These are phyloP conservation scores for Candida suzukii DNA, from an alignment of 805 yeast genomes.

Conservation along the genomic window DNA sequence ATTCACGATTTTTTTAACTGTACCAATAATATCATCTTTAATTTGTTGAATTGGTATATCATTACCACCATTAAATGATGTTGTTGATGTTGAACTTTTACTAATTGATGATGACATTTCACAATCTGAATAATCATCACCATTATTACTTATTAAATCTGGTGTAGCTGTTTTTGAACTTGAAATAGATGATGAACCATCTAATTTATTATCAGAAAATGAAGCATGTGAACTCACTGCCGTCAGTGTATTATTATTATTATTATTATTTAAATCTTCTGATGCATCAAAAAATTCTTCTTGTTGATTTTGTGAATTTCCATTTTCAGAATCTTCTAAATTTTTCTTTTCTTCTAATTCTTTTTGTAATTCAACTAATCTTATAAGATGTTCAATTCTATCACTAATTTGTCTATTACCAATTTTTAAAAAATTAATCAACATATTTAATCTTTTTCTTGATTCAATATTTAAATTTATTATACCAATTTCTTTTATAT, in stretches of 20 bases:
- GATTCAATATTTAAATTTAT: constrained; percentile 49
- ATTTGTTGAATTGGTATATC: constrained; percentile 35
- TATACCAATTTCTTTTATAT: constrained; percentile 26
- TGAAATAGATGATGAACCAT: constrained; percentile 2
- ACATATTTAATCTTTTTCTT: constrained; percentile 65
- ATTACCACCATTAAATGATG: too few species aligned
- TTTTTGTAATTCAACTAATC: constrained; percentile 20
- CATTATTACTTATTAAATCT: not conserved
- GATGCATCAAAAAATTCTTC: constrained; percentile 7
- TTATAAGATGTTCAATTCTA: constrained; percentile 50
- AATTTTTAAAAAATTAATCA: constrained; percentile 69
- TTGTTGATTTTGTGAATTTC: not conserved
- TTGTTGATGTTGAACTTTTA: too few species aligned
- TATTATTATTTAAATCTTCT: constrained; percentile 1
- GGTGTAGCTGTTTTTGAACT: not conserved
- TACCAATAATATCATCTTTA: constrained; percentile 77
- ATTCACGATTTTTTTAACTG: constrained; percentile 82
- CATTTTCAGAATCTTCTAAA: constrained; percentile 1
- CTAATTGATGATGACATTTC: too few species aligned
- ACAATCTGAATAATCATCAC: not conserved
- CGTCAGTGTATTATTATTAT: constrained; percentile 6
- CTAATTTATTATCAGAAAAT: constrained; percentile 7
- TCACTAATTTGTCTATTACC: constrained; percentile 73
- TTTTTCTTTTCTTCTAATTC: constrained; percentile 1
- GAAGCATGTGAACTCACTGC: constrained; percentile 14